A percentile compares a stretch with the other conserved stretches of the same genome.
phyloP scores from a whole-genome alignment of 768 basidiomycete species.

The Coprinopsis strossmayeri region DNA sequence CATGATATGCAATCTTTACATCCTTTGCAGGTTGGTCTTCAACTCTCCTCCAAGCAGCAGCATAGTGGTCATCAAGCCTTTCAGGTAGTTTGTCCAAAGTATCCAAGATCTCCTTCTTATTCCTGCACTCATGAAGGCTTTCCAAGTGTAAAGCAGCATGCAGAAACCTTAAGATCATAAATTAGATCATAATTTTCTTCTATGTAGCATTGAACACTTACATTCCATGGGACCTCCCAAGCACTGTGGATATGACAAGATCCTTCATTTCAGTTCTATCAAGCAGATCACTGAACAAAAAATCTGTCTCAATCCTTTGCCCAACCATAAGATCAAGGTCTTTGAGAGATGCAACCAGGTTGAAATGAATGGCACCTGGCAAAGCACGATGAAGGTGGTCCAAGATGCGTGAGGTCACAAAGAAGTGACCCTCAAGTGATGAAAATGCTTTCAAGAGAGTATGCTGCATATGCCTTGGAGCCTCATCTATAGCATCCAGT shows the following conservation, averaged over 20 bases:
- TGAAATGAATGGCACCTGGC: neutral
- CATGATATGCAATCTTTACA: neutral
- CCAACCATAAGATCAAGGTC: neutral
- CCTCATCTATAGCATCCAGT: too few species aligned
- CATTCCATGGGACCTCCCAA: conserved; percentile 3
- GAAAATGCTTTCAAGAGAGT: too few species aligned
- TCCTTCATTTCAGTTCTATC: neutral
- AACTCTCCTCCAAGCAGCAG: neutral
- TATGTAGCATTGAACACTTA: too few species aligned
- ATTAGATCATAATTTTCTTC: too few species aligned
- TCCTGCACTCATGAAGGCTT: neutral
- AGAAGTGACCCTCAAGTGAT: neutral
- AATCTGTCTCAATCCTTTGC: neutral
- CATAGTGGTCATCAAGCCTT: neutral
- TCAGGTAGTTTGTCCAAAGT: neutral
- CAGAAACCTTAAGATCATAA: too few species aligned
- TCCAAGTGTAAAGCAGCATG: conserved; percentile 6
- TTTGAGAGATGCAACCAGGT: neutral
- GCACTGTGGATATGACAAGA: neutral
- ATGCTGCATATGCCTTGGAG: too few species aligned
- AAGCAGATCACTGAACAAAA: neutral
- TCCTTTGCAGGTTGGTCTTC: neutral
- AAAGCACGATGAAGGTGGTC: neutral
- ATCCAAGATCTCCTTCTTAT: neutral
- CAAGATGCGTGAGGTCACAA: conserved; percentile 2